Base-by-base conservation (phyloP, 306 rosid genomes). In the Cotoneaster glaucophyllus region DNA sequence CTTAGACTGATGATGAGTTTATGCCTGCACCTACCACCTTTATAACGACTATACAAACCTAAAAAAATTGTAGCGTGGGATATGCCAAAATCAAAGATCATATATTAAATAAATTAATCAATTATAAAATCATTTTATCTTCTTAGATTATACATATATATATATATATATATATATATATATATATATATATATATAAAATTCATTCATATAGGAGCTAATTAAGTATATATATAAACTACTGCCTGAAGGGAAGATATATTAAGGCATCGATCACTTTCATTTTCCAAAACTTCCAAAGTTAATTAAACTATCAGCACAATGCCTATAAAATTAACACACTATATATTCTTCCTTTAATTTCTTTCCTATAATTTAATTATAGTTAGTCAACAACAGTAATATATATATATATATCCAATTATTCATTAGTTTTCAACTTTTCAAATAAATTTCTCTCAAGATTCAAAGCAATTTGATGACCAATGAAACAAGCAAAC, bases 301-400 rank as follows among this genome's bases (percentile, higher is more conserved):
- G 62, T 14, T 61, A 31, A 31, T 17, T 34, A 57, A 7, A 65
- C 50, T 65, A 77, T 57, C 70, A 66, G 54, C 54, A 48, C 54
- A 48, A 15, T 48, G 54, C 54, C 54, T 48, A 15, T 48, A 15
- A 48, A 48, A 15, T 48, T 48, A 17, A 14, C 54, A 48, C 54
- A 48, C 21, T 48, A 48, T 15, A 14, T 48, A 48, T 48, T 48
- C 21, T 48, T 48, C 21, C 8, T 48, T 48, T 48, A 48, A 15
- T 48, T 48, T 48, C 54, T 15, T 48, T 48, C 8, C 8, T 22
- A 8, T 26, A 67, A 21, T 72, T 41, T 39, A 22, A 64, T 22
- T n/a, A 71, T 54, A 31, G 61, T 8, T 56, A 58, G 76, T 77
- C 79, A 72, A 82, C 54, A 73, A 82, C 61, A 44, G 69, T 68